Base-by-base conservation (phyloP, 805 yeast species). In the Candida boidinii region DNA sequence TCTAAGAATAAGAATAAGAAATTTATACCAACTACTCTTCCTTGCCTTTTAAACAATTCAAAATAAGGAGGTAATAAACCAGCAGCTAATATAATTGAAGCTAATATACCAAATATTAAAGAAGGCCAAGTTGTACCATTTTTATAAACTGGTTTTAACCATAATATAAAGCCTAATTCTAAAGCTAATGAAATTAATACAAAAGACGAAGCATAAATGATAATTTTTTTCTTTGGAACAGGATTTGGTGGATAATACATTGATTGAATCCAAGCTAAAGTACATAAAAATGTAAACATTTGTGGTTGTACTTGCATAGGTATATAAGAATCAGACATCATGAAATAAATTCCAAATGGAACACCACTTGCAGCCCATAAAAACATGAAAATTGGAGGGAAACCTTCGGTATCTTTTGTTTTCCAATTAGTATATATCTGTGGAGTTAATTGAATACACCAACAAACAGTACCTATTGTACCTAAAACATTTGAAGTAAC, bases 361-460 rank as follows among this genome's bases (percentile, higher is more conserved):
- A 86, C 68, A 7, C 94, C 95, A 34, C 58, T 49, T 43, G 53
- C 53, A 1, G 84, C 75, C 95, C 96, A 90, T n/a, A 86, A 60
- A 41, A 85, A 74, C 82, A 88, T 73, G 90, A 90, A 85, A 7
- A 73, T 18, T 0, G 94, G 88, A 0, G 96, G 96, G n/a, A 90
- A 61, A 0, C 97, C 97, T 12, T 79, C 83, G 35, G 95, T 80
- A 53, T 86, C 76, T 47, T 90, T 87, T 7, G 71, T 70, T 34
- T 67, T 66, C 64, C 73, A 83, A 5, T 56, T 44, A 53, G 82
- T 85, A 53, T 78, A 68, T 33, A 79, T 66, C 30, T 55, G 97
- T 1, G 97, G 97, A 1, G 83, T 64, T 31, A 90, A 61, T 58
- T 90, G 97, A 39, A 90, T 65, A 54, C 97, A 90, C 96, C 96